phyloP scores from a whole-genome alignment of 2,329 filamentous ascomycete genomes.

The Trichoderma cornu-damae region DNA sequence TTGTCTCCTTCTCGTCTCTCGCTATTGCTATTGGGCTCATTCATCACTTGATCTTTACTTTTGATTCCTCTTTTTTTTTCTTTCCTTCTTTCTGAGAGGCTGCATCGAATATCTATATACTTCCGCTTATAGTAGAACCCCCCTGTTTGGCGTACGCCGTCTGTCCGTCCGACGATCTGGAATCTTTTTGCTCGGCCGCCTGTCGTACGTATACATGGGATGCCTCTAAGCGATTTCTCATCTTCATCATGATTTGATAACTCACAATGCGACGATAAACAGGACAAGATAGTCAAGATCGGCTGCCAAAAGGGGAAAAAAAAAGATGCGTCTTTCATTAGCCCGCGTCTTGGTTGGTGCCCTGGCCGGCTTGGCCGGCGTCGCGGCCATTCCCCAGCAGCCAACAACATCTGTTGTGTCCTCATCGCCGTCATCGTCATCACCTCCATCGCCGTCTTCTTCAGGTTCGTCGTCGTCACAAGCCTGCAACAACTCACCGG shows the following conservation, averaged over 20 bases:
- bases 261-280: not conserved
- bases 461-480: slow-evolving; percentile 23
- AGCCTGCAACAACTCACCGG: slow-evolving; percentile 77
- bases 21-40: not conserved
- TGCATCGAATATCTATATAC: no score
- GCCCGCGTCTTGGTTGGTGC: slow-evolving; percentile 20
- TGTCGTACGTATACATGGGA: slow-evolving; percentile 1
- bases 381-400: slow-evolving; percentile 26
- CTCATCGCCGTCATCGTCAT: slow-evolving; percentile 11
- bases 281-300: not conserved
- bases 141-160: not conserved
- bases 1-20: slow-evolving; percentile 5
- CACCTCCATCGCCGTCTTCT: slow-evolving; percentile 20
- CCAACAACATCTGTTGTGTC: slow-evolving; percentile 1
- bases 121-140: not conserved
- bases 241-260: not conserved
- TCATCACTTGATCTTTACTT: not conserved
- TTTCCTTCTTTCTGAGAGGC: not conserved
- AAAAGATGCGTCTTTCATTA: slow-evolving; percentile 25
- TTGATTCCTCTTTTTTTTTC: not conserved
- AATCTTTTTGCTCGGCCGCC: not conserved
- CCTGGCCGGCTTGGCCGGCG: slow-evolving; percentile 23
- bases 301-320: not conserved
- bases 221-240: not conserved
- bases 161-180: not conserved